A percentile compares a stretch with the other conserved stretches of the same genome.
Evolutionary conservation across 345 rosid genomes (phyloP).

Genomic region (Rhodamnia argentea): DNA sequence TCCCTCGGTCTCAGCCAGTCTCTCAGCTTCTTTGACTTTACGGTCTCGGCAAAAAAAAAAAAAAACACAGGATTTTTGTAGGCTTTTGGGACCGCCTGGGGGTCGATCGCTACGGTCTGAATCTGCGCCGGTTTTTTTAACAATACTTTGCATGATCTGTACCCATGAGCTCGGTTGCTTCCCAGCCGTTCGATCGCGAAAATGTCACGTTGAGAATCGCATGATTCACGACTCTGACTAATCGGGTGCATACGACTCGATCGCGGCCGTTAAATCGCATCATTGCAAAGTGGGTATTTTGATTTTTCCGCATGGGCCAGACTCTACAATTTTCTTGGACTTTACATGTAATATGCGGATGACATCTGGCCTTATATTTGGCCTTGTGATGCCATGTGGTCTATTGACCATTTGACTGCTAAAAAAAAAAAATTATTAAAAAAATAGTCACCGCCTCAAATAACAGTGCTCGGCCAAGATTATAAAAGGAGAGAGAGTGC

Average conservation of each 20-base stretch:
- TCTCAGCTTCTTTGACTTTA: neutral
- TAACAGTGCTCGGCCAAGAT: too few species aligned
- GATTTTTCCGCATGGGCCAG: too few species aligned
- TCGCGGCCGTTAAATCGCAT: accelerated
- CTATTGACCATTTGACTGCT: too few species aligned
- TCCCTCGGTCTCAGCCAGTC: neutral
- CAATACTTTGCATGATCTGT: accelerated
- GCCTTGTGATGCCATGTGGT: too few species aligned
- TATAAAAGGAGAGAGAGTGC: too few species aligned
- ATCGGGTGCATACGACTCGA: accelerated
- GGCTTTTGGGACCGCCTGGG: neutral
- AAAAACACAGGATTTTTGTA: accelerated
- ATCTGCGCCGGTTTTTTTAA: neutral
- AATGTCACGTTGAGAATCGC: accelerated
- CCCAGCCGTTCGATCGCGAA: accelerated
- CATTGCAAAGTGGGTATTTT: too few species aligned
- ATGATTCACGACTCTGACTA: accelerated
- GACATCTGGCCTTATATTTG: too few species aligned
- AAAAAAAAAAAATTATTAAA: too few species aligned
- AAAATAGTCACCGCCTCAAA: too few species aligned
- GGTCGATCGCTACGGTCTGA: accelerated
- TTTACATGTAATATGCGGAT: too few species aligned
- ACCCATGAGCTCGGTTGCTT: accelerated
- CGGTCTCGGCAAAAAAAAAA: accelerated
- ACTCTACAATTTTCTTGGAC: too few species aligned